Evolutionary conservation across 2,329 filamentous ascomycete species (phyloP), one percentile per base, ranked within the genome.

Genomic region (Colletotrichum truncatum): DNA sequence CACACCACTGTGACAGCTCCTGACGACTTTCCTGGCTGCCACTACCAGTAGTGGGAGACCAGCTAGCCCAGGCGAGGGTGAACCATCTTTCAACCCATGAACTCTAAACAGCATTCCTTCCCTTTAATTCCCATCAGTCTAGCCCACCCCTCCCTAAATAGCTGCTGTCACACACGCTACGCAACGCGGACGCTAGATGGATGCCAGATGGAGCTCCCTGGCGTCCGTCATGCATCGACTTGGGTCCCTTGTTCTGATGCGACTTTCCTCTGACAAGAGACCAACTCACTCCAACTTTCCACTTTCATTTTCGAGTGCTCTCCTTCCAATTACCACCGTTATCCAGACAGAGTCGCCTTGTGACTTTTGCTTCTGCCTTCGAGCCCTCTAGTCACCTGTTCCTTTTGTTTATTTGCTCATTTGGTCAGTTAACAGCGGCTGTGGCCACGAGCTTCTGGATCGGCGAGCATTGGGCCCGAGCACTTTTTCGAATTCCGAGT

Each of bases 171-270:
- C 23, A 36, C 56, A 52, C 46, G 23, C 56, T 45, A 59, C 39
- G 25, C 34, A 12, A n/a, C 36, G n/a, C 32, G 14, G 21, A 18
- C 36, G n/a, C 21, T 23, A 55, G 28, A 58, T 45, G 16, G 43
- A 63, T 45, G n/a, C 21, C 28, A 55, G 28, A 58, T 45, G 16
- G 43, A 63, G 36, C 60, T 58, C 43, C 43, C 28, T 36, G 28
- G 26, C 28, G 14, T 41, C 59, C 25, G 26, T n/a, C 46, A 8
- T 38, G 23, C n/a, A n/a, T n/a, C n/a, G 45, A 12, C 8, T 18
- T 49, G 46, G 61, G 23, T 25, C 46, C 54, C 54, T 60, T 60
- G 55, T 32, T 52, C 25, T 46, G 54, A 23, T 51, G 48, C 30
- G 41, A 55, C 48, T 39, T 12, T 30, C 34, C 21, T 55, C 39